Evolutionary conservation across 2,329 filamentous ascomycete species (phyloP).

Genomic region (Stagonosporopsis rhizophila): DNA sequence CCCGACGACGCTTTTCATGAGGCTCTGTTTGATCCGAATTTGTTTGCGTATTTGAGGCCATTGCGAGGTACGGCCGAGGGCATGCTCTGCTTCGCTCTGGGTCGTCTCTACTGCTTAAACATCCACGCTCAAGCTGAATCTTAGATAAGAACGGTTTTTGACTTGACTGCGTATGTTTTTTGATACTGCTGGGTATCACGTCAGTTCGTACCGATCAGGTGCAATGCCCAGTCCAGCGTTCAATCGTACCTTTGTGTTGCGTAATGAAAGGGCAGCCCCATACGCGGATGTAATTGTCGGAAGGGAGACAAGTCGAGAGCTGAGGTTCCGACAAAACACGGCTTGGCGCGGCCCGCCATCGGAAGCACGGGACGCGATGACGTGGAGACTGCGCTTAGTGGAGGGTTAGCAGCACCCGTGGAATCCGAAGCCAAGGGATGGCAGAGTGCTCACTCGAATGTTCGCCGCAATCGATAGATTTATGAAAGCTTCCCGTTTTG

Average conservation of each 20-base stretch:
- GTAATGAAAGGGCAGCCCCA: slow-evolving; percentile 13
- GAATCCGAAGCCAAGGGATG: too few relatives aligned
- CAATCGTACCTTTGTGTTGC: slow-evolving; percentile 11
- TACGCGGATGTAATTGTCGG: slow-evolving; percentile 15
- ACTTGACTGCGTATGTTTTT: not conserved
- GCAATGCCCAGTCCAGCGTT: not conserved
- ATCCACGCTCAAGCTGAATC: not conserved
- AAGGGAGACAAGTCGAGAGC: not conserved
- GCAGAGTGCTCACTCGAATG: not conserved
- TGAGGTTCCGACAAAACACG: slow-evolving; percentile 1
- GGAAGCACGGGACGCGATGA: slow-evolving; percentile 6
- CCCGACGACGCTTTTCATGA: slow-evolving; percentile 32
- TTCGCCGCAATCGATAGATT: not conserved
- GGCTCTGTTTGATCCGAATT: slow-evolving; percentile 1
- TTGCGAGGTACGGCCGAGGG: not conserved
- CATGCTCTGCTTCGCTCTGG: not conserved
- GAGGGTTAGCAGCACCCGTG: slow-evolving; percentile 3
- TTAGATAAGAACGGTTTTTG: too few relatives aligned
- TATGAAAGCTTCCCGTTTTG: too few relatives aligned
- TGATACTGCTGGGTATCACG: not conserved
- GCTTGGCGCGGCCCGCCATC: slow-evolving; percentile 7
- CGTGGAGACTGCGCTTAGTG: slow-evolving; percentile 11
- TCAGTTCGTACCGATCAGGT: slow-evolving; percentile 7
- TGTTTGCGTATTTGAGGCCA: not conserved
- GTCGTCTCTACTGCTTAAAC: not conserved